phyloP scores from a whole-genome alignment of 768 basidiomycete species.

The Omphalotus guepiniiformis region DNA sequence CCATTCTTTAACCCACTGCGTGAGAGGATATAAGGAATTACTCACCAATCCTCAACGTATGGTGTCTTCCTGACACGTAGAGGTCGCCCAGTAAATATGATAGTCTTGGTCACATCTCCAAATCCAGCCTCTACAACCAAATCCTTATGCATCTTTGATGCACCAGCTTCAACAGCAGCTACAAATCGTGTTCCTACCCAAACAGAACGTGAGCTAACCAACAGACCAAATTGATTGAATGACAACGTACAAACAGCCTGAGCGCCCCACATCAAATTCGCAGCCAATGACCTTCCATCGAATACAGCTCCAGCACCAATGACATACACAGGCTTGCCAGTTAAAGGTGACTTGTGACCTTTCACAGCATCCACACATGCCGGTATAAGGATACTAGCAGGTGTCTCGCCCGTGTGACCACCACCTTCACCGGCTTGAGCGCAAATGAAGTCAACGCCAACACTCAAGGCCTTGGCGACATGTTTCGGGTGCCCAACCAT shows the following conservation, averaged over 20 bases:
- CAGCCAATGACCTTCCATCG: constrained; percentile 83
- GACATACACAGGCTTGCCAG: constrained; percentile 80
- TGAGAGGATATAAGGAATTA: constrained; percentile 10
- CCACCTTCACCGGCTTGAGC: constrained; percentile 93
- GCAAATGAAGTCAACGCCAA: constrained; percentile 89
- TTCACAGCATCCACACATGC: constrained; percentile 84
- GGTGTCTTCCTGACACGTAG: constrained; percentile 80
- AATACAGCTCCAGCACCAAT: constrained; percentile 90
- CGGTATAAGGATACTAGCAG: constrained; percentile 80
- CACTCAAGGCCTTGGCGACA: constrained; percentile 73
- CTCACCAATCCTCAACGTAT: constrained; percentile 81
- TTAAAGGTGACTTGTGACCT: constrained; percentile 73
- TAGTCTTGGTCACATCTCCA: constrained; percentile 78
- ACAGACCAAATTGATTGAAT: constrained; percentile 11
- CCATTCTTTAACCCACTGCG: neutral
- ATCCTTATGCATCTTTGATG: constrained; percentile 84
- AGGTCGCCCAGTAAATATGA: constrained; percentile 89
- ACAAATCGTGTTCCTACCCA: constrained; percentile 89
- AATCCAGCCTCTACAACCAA: constrained; percentile 63
- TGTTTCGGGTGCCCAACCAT: constrained; percentile 97
- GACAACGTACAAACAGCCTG: constrained; percentile 72
- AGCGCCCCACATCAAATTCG: constrained; percentile 87
- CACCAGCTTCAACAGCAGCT: constrained; percentile 73
- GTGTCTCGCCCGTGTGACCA: constrained; percentile 55
- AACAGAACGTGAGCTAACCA: constrained; percentile 19